These are phyloP conservation scores for Acacia melanoxylon DNA, from an alignment of 306 rosid species.

Conservation along the genomic window DNA sequence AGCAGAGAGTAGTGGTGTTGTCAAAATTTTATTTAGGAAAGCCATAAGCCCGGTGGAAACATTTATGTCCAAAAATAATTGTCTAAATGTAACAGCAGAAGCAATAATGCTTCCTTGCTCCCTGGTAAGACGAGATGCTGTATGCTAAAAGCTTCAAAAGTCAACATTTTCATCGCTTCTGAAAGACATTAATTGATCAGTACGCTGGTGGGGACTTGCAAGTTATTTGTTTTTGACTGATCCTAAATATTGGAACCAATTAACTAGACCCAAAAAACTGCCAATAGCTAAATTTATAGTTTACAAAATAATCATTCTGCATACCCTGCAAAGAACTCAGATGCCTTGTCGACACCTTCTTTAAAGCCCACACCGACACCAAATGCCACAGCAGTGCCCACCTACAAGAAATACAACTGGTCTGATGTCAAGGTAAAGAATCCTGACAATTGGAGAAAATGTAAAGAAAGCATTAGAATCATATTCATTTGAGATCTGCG, in stretches of 20 bases:
- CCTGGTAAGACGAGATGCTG: not conserved
- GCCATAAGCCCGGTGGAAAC: constrained; percentile 9
- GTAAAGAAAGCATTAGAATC: constrained; percentile 16
- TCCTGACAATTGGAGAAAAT: constrained; percentile 12
- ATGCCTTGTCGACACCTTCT: constrained; percentile 75
- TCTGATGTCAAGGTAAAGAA: not conserved
- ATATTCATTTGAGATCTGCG: constrained; percentile 37
- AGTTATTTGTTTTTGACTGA: constrained; percentile 14
- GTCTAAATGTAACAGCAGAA: not conserved
- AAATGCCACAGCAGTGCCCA: constrained; percentile 74
- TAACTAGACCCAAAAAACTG: not conserved
- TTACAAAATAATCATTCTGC: constrained; percentile 21
- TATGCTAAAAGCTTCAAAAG: constrained; percentile 11
- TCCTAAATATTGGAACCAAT: constrained; percentile 15
- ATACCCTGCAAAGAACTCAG: constrained; percentile 94
- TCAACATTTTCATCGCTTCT: constrained; percentile 22
- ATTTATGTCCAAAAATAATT: constrained; percentile 1
- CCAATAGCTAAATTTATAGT: not conserved
- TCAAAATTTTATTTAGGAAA: constrained; percentile 5
- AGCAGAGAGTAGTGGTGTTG: not conserved
- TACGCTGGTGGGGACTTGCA: constrained; percentile 2
- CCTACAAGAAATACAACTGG: constrained; percentile 43
- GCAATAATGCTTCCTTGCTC: not conserved
- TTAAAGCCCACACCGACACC: constrained; percentile 79
- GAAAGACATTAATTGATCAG: constrained; percentile 3